Percentiles rank a stretch among this genome's conserved stretches.
phyloP scores from a whole-genome alignment of 352 stramenopile species.

The Phytophthora cactorum region DNA sequence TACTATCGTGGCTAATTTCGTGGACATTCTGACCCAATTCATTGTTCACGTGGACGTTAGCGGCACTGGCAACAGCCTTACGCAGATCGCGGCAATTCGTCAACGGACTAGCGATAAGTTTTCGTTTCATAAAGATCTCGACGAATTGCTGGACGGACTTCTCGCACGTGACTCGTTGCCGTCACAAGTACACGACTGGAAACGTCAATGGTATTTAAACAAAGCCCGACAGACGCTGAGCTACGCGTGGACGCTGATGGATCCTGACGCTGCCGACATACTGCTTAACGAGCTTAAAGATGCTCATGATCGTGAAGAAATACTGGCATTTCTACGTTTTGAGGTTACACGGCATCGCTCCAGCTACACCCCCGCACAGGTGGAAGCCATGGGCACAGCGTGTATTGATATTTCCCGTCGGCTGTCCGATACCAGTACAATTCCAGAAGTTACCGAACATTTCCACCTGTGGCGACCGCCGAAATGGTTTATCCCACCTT shows the following conservation, averaged over 20 bases:
- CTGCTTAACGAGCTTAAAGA: constrained; percentile 33
- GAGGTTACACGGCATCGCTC: constrained; percentile 33
- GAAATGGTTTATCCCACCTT: constrained; percentile 45
- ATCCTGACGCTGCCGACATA: constrained; percentile 14
- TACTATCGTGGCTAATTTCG: constrained; percentile 9
- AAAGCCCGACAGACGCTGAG: constrained; percentile 17
- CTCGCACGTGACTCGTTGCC: constrained; percentile 3
- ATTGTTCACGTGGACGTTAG: constrained; percentile 16
- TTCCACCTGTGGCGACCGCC: constrained; percentile 27
- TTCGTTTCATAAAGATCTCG: constrained; percentile 41
- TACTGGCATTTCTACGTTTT: constrained; percentile 35
- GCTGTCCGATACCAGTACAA: constrained; percentile 4
- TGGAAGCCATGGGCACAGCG: constrained; percentile 26
- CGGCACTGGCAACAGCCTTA: constrained; percentile 17
- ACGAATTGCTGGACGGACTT: constrained; percentile 25
- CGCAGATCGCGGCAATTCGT: constrained; percentile 28
- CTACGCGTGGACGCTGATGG: constrained; percentile 23
- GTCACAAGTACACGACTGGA: constrained; percentile 35
- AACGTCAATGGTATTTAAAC: constrained; percentile 34
- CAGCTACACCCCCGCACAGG: constrained; percentile 29
- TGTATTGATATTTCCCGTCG: constrained; percentile 31
- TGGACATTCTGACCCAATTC: constrained; percentile 27
- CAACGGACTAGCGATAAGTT: constrained; percentile 36
- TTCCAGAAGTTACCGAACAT: neutral
- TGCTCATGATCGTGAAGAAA: constrained; percentile 32